Evolutionary conservation across 2,329 filamentous ascomycete genomes (phyloP).

Genomic region (Dryadomyces quercus-mongolicae): DNA sequence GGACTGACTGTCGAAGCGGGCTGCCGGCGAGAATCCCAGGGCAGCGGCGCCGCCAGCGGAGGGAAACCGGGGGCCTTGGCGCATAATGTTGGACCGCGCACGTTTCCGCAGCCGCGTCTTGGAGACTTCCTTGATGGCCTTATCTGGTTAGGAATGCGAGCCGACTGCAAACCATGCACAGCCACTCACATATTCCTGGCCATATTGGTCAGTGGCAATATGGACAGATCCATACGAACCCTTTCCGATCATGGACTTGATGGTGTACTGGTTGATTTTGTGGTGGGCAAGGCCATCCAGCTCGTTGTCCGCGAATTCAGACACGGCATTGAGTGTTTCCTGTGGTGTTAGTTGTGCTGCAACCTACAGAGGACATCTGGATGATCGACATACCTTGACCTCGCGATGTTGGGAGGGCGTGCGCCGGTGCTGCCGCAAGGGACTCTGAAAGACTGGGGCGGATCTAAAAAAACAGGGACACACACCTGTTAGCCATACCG

Average conservation of each 20-base stretch:
- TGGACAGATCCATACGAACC: conserved; percentile 94
- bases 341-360: conserved; percentile 19
- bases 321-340: conserved; percentile 87
- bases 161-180: conserved; percentile 38
- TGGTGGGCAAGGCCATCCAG: conserved; percentile 71
- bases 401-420: conserved; percentile 45
- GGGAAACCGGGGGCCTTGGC: conserved; percentile 25
- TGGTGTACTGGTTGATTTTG: conserved; percentile 87
- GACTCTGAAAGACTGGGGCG: conserved; percentile 33
- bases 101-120: conserved; percentile 83
- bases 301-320: conserved; percentile 76
- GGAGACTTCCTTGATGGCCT: conserved; percentile 97
- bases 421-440: conserved; percentile 43
- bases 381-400: conserved; percentile 35
- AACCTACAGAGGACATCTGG: background rate
- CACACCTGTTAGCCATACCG: background rate
- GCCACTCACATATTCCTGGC: conserved; percentile 72
- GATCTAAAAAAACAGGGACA: conserved; percentile 22
- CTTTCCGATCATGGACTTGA: conserved; percentile 90
- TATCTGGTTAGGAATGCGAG: conserved; percentile 22
- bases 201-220: conserved; percentile 79
- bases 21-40: conserved; percentile 13
- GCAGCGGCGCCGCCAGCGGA: conserved; percentile 33
- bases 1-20: conserved; percentile 22
- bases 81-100: conserved; percentile 78